Evolutionary conservation across 75 land plant genomes (phyloP).

Genomic region (Azolla pinnata): DNA sequence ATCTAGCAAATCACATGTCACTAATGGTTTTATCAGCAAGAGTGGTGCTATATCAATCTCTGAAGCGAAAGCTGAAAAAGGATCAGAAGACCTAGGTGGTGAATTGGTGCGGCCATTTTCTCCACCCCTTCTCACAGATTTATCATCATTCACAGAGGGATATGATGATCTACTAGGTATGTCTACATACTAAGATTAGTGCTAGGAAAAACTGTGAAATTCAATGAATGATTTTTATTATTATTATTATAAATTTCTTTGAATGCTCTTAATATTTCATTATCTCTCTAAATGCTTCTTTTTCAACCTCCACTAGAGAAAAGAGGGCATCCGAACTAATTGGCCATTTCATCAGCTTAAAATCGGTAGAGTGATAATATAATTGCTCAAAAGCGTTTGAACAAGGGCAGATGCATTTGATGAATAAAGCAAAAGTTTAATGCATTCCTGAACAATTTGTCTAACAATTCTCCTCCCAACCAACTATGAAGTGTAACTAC

Average conservation of each 20-base stretch:
- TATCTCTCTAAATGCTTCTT: background rate
- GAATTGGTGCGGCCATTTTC: constrained; percentile 35
- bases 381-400: background rate
- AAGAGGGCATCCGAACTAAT: background rate
- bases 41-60: constrained; percentile 1
- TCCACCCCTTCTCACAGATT: constrained; percentile 68
- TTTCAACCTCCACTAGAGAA: background rate
- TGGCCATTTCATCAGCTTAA: background rate
- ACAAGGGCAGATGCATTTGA: background rate
- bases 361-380: background rate
- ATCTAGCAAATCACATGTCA: constrained; percentile 5
- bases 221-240: background rate
- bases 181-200: background rate
- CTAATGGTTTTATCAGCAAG: background rate
- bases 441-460: too few species aligned
- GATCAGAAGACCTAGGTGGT: constrained; percentile 14
- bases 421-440: too few species aligned
- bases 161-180: constrained; percentile 85
- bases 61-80: constrained; percentile 20
- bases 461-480: too few species aligned
- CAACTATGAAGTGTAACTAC: background rate
- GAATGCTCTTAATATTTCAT: too few species aligned
- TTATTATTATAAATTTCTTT: too few species aligned
- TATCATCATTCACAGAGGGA: constrained; percentile 34
- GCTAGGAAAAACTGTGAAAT: background rate